Evolutionary conservation across 2,329 filamentous ascomycete species (phyloP), one percentile per base, ranked within the genome.

Genomic region (Colletotrichum aenigma): DNA sequence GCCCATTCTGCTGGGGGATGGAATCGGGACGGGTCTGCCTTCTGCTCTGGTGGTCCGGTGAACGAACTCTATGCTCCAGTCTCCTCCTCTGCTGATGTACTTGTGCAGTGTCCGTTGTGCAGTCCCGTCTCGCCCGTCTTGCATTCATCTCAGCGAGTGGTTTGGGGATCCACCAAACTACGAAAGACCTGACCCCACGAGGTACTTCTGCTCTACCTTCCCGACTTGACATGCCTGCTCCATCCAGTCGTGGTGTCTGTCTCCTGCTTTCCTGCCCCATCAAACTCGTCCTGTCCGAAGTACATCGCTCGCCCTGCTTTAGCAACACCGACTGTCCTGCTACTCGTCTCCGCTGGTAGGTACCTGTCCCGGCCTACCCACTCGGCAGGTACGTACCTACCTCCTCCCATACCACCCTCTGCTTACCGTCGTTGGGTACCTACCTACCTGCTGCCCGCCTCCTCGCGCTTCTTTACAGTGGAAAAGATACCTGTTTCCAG

Each of bases 1-100:
- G 73, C 73, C 64, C 73, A 75, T 72, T 67, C 69, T 72, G 9
- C 34, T 74, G 9, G 36, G 36, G 72, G 68, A 32, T 34, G 60
- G 34, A 48, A 38, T 66, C 61, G 55, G 67, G 68, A 48, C 69
- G 55, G 73, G 55, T 62, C 16, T 67, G n/a, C 55, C 66, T 13
- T 34, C 56, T 66, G 69, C 28, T 62, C 69, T 75, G 62, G 72
- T 68, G 68, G 55, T 62, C 68, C 62, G 69, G 73, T 75, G 73
- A 72, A 75, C 73, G 70, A 75, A 64, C 69, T 61, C 18, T 66
- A 55, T 71, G 38, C 38, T 43, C 38, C 38, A 43, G 38, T 43
- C 18, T 43, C n/a, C 38, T 43, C 55, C 43, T 60, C 66, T 64
- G 48, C 70, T 34, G 66, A 66, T 71, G 36, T 21, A 56, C 24